These are phyloP conservation scores for Westerdykella ornata DNA, from an alignment of 2,329 filamentous ascomycete species.

Conservation along the genomic window DNA sequence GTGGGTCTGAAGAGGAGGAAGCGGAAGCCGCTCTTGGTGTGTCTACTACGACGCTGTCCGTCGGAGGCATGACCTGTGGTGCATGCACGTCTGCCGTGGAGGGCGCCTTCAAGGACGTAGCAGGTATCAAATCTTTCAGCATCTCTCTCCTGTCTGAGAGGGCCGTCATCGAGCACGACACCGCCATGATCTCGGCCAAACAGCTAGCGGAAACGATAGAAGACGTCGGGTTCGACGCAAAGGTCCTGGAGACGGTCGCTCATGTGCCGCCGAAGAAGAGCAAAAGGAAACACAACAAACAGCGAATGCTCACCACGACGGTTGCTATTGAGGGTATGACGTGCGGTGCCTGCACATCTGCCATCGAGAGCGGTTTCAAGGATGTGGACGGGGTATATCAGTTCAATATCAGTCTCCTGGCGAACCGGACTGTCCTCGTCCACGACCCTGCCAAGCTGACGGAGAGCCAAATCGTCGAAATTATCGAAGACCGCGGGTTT, in stretches of 20 bases:
- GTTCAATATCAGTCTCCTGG: conserved; percentile 92
- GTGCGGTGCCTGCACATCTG: conserved; percentile 90
- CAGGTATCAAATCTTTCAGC: conserved; percentile 68
- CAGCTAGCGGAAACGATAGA: conserved; percentile 55
- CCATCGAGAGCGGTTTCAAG: conserved; percentile 76
- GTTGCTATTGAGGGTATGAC: conserved; percentile 95
- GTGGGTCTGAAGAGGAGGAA: conserved; percentile 33
- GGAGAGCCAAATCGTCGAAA: conserved; percentile 67
- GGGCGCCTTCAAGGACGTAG: conserved; percentile 66
- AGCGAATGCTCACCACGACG: conserved; percentile 62
- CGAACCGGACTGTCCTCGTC: conserved; percentile 81
- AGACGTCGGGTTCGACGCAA: conserved; percentile 71
- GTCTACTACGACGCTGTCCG: conserved; percentile 64
- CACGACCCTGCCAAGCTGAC: conserved; percentile 69
- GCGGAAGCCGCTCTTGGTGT: conserved; percentile 27
- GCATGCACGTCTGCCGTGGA: conserved; percentile 84
- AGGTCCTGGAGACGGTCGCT: conserved; percentile 64
- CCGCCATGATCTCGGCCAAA: conserved; percentile 46
- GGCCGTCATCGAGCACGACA: conserved; percentile 77
- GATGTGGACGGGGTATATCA: conserved; percentile 70
- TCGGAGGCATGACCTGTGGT: conserved; percentile 87
- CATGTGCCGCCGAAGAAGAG: conserved; percentile 32
- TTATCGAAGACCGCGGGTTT: conserved; percentile 85
- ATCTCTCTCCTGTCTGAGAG: conserved; percentile 80
- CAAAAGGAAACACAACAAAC: conserved; percentile 35